Base-by-base conservation (phyloP, 225 moss, liverwort and hornwort species). In the Antitrichia curtipendula region DNA sequence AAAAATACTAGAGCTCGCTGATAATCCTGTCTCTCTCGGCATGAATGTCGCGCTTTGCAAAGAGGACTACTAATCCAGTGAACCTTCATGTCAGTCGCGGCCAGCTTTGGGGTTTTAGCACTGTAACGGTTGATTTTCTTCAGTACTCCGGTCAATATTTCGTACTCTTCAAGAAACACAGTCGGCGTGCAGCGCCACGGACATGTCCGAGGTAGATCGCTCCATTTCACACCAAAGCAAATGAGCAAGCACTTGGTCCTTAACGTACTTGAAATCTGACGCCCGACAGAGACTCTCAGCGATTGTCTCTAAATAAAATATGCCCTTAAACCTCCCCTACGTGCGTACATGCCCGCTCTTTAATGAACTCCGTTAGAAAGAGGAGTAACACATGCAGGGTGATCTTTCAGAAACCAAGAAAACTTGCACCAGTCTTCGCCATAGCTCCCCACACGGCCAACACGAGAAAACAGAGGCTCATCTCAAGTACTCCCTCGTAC, bases 171-270 rank as follows among this genome's bases (percentile, higher is more conserved):
- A 85, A 88, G 82, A 83, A 87, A 91, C 88, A 66, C 79, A 85
- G 85, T 78, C 87, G 82, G 85, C 85, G 82, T 88, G 91, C 65
- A 64, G 79, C 78, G 64, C 66, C 64, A 78, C 81, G 75, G 78
- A 76, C 77, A 66, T 80, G 41, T 53, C 87, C 78, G 70, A 57
- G 64, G 41, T 1, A n/a, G 89, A 89, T 78, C 66, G 89, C 85
- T 82, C 58, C 88, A 86, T 86, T 86, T 91, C 88, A 68, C 88
- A 88, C 91, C 68, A 86, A 64, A 77, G 50, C 28, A 77, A n/a
- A 82, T 40, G 70, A 83, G 59, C 89, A 81, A 81, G 87, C 75
- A 85, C 63, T 85, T 59, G 83, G 83, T 90, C 82, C 82, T 91
- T 52, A 40, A 47, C 14, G 50, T 50, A 50, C 72, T 77, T 65